phyloP scores from a whole-genome alignment of 2,329 filamentous ascomycete genomes.

The Whalleya microplaca region DNA sequence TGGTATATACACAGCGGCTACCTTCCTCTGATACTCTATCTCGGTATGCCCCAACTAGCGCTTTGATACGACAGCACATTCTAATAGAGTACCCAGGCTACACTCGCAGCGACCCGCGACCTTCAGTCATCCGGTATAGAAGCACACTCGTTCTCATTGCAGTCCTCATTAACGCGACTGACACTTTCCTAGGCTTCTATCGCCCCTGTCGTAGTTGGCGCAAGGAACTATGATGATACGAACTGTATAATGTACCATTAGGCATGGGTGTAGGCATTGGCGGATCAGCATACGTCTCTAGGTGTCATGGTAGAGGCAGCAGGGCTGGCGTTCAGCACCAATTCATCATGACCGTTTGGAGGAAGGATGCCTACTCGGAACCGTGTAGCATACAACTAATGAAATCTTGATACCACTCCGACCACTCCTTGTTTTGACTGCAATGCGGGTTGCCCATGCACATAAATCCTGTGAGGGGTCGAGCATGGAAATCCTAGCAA shows the following conservation, averaged over 20 bases:
- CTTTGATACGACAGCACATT: slow-evolving; percentile 3
- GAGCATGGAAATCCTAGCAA: background rate
- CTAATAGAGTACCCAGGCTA: slow-evolving; percentile 64
- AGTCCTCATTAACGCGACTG: slow-evolving; percentile 22
- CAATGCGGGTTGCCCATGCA: background rate
- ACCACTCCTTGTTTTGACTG: background rate
- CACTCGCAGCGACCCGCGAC: slow-evolving; percentile 89
- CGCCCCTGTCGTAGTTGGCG: slow-evolving; percentile 60
- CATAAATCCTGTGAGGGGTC: background rate
- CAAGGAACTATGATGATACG: background rate
- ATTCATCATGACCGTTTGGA: slow-evolving; percentile 5
- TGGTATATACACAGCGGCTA: slow-evolving; percentile 74
- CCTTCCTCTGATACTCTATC: slow-evolving; percentile 93
- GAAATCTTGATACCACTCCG: slow-evolving; percentile 27
- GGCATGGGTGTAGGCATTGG: slow-evolving; percentile 5
- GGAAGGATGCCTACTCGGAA: slow-evolving; percentile 3
- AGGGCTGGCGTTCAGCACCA: slow-evolving; percentile 15
- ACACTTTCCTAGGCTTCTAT: slow-evolving; percentile 56
- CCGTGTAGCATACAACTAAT: slow-evolving; percentile 35
- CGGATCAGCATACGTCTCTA: slow-evolving; percentile 5
- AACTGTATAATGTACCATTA: slow-evolving; percentile 20
- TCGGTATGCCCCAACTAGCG: slow-evolving; percentile 63
- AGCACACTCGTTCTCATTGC: background rate
- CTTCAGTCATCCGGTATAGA: slow-evolving; percentile 66
- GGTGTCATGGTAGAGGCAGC: slow-evolving; percentile 7